Evolutionary conservation across 2,329 filamentous ascomycete species (phyloP).

Genomic region (Dactylellina sp.): DNA sequence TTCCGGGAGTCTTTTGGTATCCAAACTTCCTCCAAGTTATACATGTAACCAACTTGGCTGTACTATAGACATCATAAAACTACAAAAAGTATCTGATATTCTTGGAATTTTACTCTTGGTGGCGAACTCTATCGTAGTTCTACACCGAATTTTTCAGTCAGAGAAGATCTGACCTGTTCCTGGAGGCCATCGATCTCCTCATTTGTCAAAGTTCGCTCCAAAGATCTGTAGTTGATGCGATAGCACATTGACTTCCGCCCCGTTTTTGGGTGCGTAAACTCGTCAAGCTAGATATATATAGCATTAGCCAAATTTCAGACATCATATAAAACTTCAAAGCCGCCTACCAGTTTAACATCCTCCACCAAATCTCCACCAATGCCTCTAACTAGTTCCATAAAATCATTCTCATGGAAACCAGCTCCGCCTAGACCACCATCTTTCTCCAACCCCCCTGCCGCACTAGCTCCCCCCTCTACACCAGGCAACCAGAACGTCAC

Average conservation of each 20-base stretch:
- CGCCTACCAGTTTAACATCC: slow-evolving; percentile 77
- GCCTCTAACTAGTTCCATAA: slow-evolving; percentile 93
- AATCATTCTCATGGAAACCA: slow-evolving; percentile 89
- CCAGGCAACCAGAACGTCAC: slow-evolving; percentile 87
- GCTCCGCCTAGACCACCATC: slow-evolving; percentile 63
- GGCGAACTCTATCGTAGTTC: slow-evolving; percentile 73
- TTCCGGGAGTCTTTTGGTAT: slow-evolving; percentile 28
- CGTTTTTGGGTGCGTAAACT: slow-evolving; percentile 89
- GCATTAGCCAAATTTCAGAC: not conserved
- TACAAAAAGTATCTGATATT: slow-evolving; percentile 2
- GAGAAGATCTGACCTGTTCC: slow-evolving; percentile 71
- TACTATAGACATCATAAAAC: slow-evolving; percentile 39
- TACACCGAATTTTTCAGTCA: slow-evolving; percentile 80
- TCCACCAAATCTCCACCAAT: slow-evolving; percentile 86
- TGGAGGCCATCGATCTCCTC: slow-evolving; percentile 83
- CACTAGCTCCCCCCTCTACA: slow-evolving; percentile 58
- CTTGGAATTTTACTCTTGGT: not conserved
- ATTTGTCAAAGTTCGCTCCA: slow-evolving; percentile 90
- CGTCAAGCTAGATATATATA: slow-evolving; percentile 69
- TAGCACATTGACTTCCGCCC: slow-evolving; percentile 88
- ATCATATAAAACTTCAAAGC: too few relatives aligned
- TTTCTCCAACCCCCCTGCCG: slow-evolving; percentile 61
- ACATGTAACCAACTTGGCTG: slow-evolving; percentile 21
- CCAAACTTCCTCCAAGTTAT: slow-evolving; percentile 21
- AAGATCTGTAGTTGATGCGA: slow-evolving; percentile 89